Conservation (phyloP, 805 yeast species). For the Priceomyces castillae region DNA sequence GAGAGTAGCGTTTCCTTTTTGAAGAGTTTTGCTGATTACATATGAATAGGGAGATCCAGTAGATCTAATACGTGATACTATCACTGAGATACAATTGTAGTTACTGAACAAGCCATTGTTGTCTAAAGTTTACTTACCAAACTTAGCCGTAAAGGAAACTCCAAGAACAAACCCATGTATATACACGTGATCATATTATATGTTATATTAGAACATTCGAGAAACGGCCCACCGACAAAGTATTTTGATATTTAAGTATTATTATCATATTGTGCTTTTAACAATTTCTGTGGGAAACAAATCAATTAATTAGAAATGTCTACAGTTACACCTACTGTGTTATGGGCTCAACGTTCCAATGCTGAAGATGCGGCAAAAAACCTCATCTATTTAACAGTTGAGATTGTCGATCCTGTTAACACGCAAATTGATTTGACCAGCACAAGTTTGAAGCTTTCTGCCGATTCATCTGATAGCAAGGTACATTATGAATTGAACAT, state of each 20-base stretch:
- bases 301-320: slow-evolving; percentile 14
- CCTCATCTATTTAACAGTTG: slow-evolving; percentile 68
- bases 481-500: slow-evolving; percentile 61
- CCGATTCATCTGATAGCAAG: slow-evolving; percentile 42
- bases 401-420: slow-evolving; percentile 64
- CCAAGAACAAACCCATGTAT: too few relatives aligned
- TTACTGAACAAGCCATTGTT: too few relatives aligned
- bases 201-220: slow-evolving; percentile 2
- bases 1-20: too few relatives aligned
- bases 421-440: slow-evolving; percentile 62
- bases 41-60: too few relatives aligned
- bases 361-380: slow-evolving; percentile 72
- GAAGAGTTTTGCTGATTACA: too few relatives aligned
- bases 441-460: slow-evolving; percentile 50
- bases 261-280: not conserved
- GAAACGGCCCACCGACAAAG: not conserved
- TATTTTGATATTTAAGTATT: not conserved
- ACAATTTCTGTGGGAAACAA: not conserved
- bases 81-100: too few relatives aligned
- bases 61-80: too few relatives aligned
- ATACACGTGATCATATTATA: slow-evolving; percentile 1
- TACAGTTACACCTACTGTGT: slow-evolving; percentile 48
- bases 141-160: too few relatives aligned
- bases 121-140: too few relatives aligned
- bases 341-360: slow-evolving; percentile 97